Base-by-base conservation (phyloP, 2,329 filamentous ascomycete species). In the Monilinia vaccinii-corymbosi region DNA sequence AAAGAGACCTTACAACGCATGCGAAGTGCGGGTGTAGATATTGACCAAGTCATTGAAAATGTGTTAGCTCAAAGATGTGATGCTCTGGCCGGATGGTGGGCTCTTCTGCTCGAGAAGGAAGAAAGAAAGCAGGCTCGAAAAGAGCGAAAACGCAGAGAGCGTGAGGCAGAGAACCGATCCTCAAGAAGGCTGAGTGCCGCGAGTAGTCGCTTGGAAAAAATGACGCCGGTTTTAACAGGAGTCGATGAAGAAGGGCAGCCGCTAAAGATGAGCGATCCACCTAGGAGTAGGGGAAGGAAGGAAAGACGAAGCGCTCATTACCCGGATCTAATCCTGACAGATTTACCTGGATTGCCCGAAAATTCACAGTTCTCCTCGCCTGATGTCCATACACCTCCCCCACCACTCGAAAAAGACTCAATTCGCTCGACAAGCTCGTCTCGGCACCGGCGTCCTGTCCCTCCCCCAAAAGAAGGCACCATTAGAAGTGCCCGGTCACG, bases 41-140 rank as follows among this genome's bases (percentile, higher is more conserved):
- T 96, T 61, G 94, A 99, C 71, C 82, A 88, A 62, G 90, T 99
- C 9, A 93, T 97, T 64, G 93, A 97, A 71, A 95, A 94, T 68
- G 94, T 99, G 3, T 75, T 96, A 40, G 84, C 91, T 4, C 91
- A 96, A 72, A 83, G 90, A 65, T 97, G 94, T 70, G 93, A 99
- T 74, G 82, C 87, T 7, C 77, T 99, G 52, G 90, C 91, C 55
- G 94, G 94, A 7, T 99, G 94, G 94, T 99, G 94, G 94, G 89
- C 90, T 3, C 75, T 99, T 32, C 76, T 99, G 44, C 84, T 97
- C 11, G 94, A 97, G 70, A 99, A 97, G 72, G 94, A 99, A 71
- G 84, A 91, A 71, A 84, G 91, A 10, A 99, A 99, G 73, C 86
- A 92, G 65, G 81, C 77, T 63, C 81, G 91, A 62, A 80, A 87